Percentiles rank a stretch among this genome's conserved stretches.
These are phyloP conservation scores for Diutina ranongensis DNA, from an alignment of 1,139 yeast genomes.

Conservation along the genomic window DNA sequence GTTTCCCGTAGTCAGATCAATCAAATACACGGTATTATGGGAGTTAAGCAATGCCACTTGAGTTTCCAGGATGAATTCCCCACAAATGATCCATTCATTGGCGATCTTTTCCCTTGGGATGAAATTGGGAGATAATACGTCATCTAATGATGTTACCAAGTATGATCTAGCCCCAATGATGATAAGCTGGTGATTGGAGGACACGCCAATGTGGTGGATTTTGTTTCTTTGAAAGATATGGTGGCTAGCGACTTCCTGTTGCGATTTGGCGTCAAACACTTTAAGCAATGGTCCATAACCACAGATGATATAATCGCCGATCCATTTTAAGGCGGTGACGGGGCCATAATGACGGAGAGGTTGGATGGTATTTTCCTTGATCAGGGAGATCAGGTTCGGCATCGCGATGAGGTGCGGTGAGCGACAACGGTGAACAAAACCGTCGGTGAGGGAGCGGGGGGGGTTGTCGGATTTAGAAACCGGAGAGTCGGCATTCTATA, in stretches of 20 bases:
- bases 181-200: constrained; percentile 22
- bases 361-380: constrained; percentile 14
- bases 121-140: constrained; percentile 11
- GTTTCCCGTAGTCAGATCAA: constrained; percentile 16
- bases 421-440: not conserved
- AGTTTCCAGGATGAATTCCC: constrained; percentile 31
- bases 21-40: constrained; percentile 56
- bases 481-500: too few species aligned
- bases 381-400: constrained; percentile 11
- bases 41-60: constrained; percentile 49
- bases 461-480: too few species aligned
- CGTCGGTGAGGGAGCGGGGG: too few species aligned
- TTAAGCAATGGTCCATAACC: constrained; percentile 69
- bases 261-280: constrained; percentile 30
- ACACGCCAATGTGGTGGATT: constrained; percentile 57
- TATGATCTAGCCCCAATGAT: constrained; percentile 72
- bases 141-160: constrained; percentile 24
- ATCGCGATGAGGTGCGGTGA: constrained; percentile 1
- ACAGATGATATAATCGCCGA: constrained; percentile 31
- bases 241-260: constrained; percentile 25
- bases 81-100: constrained; percentile 70
- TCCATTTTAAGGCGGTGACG: constrained; percentile 50
- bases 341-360: constrained; percentile 55
- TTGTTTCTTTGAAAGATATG: constrained; percentile 58
- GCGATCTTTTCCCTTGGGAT: constrained; percentile 31